Evolutionary conservation across 2,329 filamentous ascomycete genomes (phyloP).

Genomic region (Colletotrichum liaoningense): DNA sequence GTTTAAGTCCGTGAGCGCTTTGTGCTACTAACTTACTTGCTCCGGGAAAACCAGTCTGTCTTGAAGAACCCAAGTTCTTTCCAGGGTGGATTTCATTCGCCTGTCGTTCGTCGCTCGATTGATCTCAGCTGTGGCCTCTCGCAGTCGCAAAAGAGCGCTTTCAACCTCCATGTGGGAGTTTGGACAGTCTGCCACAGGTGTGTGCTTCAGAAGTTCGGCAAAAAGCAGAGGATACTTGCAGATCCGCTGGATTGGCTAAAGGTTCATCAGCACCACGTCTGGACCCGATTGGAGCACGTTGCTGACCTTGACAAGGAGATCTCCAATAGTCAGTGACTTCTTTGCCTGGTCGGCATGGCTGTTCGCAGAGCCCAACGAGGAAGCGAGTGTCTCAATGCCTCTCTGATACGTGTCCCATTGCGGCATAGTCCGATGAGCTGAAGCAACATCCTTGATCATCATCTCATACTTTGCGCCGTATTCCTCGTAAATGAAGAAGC

Average conservation of each 20-base stretch:
- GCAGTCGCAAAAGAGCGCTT: constrained; percentile 76
- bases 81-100: constrained; percentile 74
- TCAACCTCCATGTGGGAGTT: constrained; percentile 84
- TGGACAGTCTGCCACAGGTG: constrained; percentile 86
- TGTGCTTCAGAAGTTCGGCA: constrained; percentile 83
- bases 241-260: constrained; percentile 88
- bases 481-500: constrained; percentile 89
- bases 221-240: constrained; percentile 93
- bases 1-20: neutral
- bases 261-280: constrained; percentile 22
- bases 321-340: constrained; percentile 84
- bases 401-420: constrained; percentile 85
- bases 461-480: constrained; percentile 92
- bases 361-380: constrained; percentile 78
- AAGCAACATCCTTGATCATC: constrained; percentile 81
- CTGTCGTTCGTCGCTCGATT: constrained; percentile 87
- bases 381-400: constrained; percentile 85
- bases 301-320: constrained; percentile 88
- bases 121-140: constrained; percentile 81
- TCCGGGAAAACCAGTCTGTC: constrained; percentile 81
- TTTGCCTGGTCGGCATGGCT: constrained; percentile 71
- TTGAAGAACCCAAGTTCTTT: constrained; percentile 88
- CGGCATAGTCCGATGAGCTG: constrained; percentile 74
- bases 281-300: neutral
- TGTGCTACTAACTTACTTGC: constrained; percentile 63